These are phyloP conservation scores for Asterophora lycoperdoides DNA, from an alignment of 768 basidiomycete genomes.

Conservation along the genomic window DNA sequence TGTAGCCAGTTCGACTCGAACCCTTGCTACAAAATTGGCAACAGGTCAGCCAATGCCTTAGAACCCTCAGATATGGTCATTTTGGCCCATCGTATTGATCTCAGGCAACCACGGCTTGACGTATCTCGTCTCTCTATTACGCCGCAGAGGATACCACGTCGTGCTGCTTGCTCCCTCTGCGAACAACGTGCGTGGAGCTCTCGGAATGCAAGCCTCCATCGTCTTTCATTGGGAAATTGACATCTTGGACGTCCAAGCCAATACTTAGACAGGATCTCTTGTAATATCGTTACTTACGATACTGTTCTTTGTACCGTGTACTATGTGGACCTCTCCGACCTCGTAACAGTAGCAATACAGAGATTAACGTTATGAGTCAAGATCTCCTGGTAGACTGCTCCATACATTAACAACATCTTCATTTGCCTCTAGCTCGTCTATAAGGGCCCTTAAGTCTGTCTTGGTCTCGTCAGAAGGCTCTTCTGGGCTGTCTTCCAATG, in stretches of 20 bases:
- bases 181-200: too few species aligned
- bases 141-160: constrained; percentile 5
- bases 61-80: constrained; percentile 10
- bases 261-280: neutral
- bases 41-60: constrained; percentile 1
- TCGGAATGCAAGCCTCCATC: neutral
- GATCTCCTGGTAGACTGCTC: constrained; percentile 41
- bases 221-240: constrained; percentile 8
- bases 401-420: constrained; percentile 59
- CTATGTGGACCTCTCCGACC: too few species aligned
- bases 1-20: neutral
- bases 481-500: constrained; percentile 35
- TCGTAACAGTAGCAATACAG: too few species aligned
- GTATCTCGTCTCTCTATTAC: constrained; percentile 6
- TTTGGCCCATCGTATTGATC: constrained; percentile 13
- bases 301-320: too few species aligned
- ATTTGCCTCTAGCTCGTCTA: constrained; percentile 50
- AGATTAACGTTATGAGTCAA: neutral
- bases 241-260: neutral
- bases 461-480: constrained; percentile 36
- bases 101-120: constrained; percentile 2
- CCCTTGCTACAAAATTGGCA: neutral
- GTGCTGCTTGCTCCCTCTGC: constrained; percentile 1
- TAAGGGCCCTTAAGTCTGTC: constrained; percentile 37
- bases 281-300: too few species aligned